A percentile compares a stretch with the other conserved stretches of the same genome.
phyloP scores from a whole-genome alignment of 2,329 filamentous ascomycete genomes.

The Neophaeococcomyces mojaviensis region DNA sequence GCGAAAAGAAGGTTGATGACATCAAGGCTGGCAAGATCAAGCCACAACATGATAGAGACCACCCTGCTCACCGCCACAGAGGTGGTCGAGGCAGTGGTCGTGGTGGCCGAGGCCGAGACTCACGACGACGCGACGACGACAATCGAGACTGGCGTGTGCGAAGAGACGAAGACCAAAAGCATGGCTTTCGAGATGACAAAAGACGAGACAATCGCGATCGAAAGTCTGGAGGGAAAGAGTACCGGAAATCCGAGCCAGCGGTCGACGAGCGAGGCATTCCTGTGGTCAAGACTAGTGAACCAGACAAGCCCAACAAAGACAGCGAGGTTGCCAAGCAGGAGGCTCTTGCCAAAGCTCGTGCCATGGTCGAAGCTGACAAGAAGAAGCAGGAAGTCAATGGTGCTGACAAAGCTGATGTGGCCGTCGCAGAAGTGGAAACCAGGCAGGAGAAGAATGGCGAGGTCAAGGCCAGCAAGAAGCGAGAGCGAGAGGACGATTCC shows the following conservation, averaged over 20 bases:
- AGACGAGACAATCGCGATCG: conserved; percentile 25
- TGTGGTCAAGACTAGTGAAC: conserved; percentile 29
- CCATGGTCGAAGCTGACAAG: conserved; percentile 19
- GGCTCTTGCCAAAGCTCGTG: conserved; percentile 23
- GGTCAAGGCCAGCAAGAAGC: conserved; percentile 35
- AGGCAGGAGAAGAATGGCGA: conserved; percentile 3
- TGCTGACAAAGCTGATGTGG: conserved; percentile 10
- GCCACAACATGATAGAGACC: conserved; percentile 32
- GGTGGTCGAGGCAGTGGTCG: conserved; percentile 24
- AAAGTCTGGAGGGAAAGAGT: conserved; percentile 26
- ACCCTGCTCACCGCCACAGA: conserved; percentile 25
- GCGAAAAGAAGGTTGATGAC: conserved; percentile 64
- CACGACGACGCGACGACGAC: conserved; percentile 17
- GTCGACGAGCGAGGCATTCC: conserved; percentile 37
- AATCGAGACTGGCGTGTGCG: conserved; percentile 39
- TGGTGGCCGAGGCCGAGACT: conserved; percentile 24
- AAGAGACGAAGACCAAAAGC: conserved; percentile 37
- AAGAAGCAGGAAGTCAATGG: conserved; percentile 22
- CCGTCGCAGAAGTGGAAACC: conserved; percentile 10
- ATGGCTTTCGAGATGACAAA: conserved; percentile 30
- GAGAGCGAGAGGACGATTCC: conserved; percentile 35
- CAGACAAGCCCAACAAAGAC: conserved; percentile 9
- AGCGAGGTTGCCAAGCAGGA: conserved; percentile 16
- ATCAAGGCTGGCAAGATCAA: conserved; percentile 64
- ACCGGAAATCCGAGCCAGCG: conserved; percentile 30